Conservation (phyloP, 2,329 filamentous ascomycete genomes). For the Epichloe sp. region DNA sequence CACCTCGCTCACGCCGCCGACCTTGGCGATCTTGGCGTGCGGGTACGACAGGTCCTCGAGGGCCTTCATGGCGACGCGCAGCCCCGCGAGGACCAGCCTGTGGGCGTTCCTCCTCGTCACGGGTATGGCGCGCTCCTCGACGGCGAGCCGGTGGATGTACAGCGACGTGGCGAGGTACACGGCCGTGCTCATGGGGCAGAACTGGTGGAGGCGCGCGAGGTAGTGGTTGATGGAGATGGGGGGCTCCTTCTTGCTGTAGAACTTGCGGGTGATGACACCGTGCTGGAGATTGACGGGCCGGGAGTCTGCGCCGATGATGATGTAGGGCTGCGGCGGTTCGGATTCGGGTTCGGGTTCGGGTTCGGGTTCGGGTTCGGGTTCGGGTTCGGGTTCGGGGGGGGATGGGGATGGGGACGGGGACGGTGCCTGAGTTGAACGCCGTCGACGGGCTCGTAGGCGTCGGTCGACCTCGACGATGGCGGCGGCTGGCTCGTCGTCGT, state of each 20-base stretch:
- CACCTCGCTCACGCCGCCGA: constrained; percentile 72
- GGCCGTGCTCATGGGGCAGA: constrained; percentile 85
- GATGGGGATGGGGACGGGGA: background rate
- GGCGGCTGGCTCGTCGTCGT: no score
- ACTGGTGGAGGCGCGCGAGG: constrained; percentile 72
- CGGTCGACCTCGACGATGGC: background rate
- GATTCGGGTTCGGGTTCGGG: background rate
- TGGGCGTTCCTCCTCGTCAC: constrained; percentile 79
- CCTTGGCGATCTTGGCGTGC: constrained; percentile 69
- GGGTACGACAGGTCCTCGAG: constrained; percentile 86
- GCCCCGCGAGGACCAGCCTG: constrained; percentile 67
- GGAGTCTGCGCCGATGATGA: constrained; percentile 54
- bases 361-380: constrained; percentile 8
- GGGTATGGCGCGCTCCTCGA: constrained; percentile 63
- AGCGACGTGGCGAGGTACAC: constrained; percentile 83
- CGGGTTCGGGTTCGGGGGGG: no score
- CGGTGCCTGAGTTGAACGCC: constrained; percentile 37
- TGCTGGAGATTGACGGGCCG: constrained; percentile 68
- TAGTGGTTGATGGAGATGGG: constrained; percentile 77
- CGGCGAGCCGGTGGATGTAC: constrained; percentile 74
- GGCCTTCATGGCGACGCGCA: constrained; percentile 85
- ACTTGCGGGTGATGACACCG: constrained; percentile 76
- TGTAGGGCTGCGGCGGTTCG: constrained; percentile 33
- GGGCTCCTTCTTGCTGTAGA: constrained; percentile 80
- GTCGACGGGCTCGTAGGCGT: constrained; percentile 30